Base-by-base conservation (phyloP, 306 rosid genomes). In the Crotalaria pallida region DNA sequence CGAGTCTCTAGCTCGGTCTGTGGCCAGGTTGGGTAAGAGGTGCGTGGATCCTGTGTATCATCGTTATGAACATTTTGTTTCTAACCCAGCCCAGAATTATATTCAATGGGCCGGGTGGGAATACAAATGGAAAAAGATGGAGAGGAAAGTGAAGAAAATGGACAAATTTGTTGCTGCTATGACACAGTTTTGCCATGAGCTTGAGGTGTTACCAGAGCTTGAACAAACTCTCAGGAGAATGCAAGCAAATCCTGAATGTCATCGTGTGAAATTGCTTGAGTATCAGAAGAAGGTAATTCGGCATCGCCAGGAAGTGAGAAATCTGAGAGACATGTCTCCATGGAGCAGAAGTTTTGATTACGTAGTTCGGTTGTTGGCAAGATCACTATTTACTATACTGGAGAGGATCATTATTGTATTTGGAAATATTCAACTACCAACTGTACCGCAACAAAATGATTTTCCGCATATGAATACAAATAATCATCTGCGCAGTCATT, bases 141-240 rank as follows among this genome's bases (percentile, higher is more conserved):
- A 91, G 73, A 87, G 72, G 73, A 91, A 89, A 68, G 82, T 89
- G 83, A 89, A 80, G 86, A 95, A 89, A 76, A 89, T 95, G 97
- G 88, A 89, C 58, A 84, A 83, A 47, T 83, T 95, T 69, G 79
- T 84, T 56, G 79, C 79, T 0, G 79, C 79, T 29, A 81, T 86
- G 58, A 67, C 86, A 29, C 96, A 89, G 43, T 76, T 82, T 72
- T 83, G 79, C n/a, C 85, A 87, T 34, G 96, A 91, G 84, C 67
- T 84, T 41, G 97, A 95, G 50, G 95, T 91, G 44, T 83, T 91
- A 13, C 86, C 82, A 1, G 97, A 87, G 70, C 85, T 91, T 56
- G 97, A 95, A 79, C 96, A 84, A 77, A 81, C 96, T 43, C 79
- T 83, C 40, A 77, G 86, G 77, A 83, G 97, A 80, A 83, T 82